Evolutionary conservation across 73 alveolate genomes (phyloP).

Genomic region (Stentor roeselii): DNA sequence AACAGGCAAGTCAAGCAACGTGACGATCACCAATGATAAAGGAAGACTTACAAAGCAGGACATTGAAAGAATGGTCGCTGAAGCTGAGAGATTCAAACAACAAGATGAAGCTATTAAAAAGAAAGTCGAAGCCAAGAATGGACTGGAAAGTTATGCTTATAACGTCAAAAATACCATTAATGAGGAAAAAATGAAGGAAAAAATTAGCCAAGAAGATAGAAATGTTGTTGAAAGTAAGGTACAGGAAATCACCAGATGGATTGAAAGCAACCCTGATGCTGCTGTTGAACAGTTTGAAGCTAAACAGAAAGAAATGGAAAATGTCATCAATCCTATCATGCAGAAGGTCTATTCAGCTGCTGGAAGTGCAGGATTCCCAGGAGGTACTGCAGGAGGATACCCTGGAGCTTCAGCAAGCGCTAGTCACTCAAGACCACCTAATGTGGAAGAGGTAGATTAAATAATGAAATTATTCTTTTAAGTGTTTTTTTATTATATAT

Average conservation of each 20-base stretch:
- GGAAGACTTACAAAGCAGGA: constrained; percentile 85
- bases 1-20: constrained; percentile 72
- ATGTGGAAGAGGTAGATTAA: too few species aligned
- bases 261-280: constrained; percentile 64
- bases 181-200: too few species aligned
- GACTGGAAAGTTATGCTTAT: constrained; percentile 76
- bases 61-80: constrained; percentile 75
- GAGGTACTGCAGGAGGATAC: too few species aligned
- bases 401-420: too few species aligned
- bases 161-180: constrained; percentile 75
- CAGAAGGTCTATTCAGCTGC: constrained; percentile 80
- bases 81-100: constrained; percentile 85
- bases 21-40: constrained; percentile 95
- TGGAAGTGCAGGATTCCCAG: too few species aligned
- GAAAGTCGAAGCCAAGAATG: constrained; percentile 86
- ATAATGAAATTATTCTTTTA: too few species aligned
- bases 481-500: too few species aligned
- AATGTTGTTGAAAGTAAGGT: constrained; percentile 38
- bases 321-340: constrained; percentile 83
- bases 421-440: too few species aligned
- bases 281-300: constrained; percentile 70
- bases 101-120: constrained; percentile 76
- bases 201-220: constrained; percentile 78
- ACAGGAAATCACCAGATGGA: constrained; percentile 55
- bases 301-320: constrained; percentile 77